A percentile compares a stretch with the other conserved stretches of the same genome.
Conservation (phyloP, 2,329 filamentous ascomycete species). For the Alternaria panax region DNA sequence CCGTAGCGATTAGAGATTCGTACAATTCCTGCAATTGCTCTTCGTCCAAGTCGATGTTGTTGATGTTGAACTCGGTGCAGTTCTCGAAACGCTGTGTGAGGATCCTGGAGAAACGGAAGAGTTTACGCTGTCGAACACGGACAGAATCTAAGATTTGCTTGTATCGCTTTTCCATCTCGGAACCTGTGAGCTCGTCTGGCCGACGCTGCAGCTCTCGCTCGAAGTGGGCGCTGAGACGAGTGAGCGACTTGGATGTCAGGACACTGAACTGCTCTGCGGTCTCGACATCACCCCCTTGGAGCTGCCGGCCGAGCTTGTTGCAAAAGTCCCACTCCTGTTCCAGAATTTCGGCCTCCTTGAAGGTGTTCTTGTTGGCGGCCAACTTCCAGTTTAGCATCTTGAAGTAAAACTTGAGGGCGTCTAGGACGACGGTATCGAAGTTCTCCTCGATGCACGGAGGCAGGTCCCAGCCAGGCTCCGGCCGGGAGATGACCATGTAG, state of each 20-base stretch:
- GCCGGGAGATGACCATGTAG: constrained; percentile 81
- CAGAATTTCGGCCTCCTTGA: constrained; percentile 96
- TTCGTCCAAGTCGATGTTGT: constrained; percentile 71
- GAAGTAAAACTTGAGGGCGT: constrained; percentile 97
- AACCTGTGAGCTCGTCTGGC: constrained; percentile 76
- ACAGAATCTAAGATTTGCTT: constrained; percentile 96
- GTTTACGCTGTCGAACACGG: constrained; percentile 91
- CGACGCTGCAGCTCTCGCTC: constrained; percentile 87
- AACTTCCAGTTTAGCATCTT: constrained; percentile 98
- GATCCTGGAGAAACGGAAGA: constrained; percentile 93
- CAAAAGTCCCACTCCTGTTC: constrained; percentile 99
- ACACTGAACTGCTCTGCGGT: constrained; percentile 97
- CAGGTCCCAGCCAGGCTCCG: constrained; percentile 92
- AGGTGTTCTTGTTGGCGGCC: constrained; percentile 96
- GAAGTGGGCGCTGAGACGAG: constrained; percentile 87
- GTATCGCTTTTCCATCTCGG: constrained; percentile 96
- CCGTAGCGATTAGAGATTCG: constrained; percentile 78
- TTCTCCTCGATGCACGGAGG: constrained; percentile 96
- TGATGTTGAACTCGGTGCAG: constrained; percentile 91
- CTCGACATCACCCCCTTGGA: constrained; percentile 94
- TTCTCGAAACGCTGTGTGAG: constrained; percentile 95
- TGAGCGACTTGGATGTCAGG: constrained; percentile 89
- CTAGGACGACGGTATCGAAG: constrained; percentile 89
- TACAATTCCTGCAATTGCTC: constrained; percentile 78
- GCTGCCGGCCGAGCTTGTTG: constrained; percentile 87